phyloP scores from a whole-genome alignment of 257 asterid species.

The Solanum paucissectum region DNA sequence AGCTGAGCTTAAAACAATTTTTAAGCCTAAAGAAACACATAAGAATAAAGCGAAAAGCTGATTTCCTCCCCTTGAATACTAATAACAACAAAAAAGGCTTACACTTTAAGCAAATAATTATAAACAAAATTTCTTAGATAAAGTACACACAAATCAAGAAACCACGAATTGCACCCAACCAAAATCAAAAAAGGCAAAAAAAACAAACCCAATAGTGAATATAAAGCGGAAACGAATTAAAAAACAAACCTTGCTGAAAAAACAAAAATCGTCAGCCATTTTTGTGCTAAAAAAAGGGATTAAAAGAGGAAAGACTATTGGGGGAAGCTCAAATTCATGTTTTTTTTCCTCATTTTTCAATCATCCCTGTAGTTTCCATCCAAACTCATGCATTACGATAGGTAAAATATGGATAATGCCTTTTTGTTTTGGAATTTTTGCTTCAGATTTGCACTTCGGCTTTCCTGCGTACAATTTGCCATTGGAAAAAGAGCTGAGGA shows the following conservation, averaged over 20 bases:
- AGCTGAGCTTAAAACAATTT: background rate
- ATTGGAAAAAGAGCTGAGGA: background rate
- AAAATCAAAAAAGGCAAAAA: background rate
- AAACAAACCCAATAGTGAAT: background rate
- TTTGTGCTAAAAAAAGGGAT: constrained; percentile 12
- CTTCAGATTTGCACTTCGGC: background rate
- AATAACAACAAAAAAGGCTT: background rate
- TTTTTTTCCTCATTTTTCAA: constrained; percentile 26
- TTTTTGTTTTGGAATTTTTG: background rate
- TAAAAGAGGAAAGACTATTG: background rate
- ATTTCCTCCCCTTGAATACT: background rate
- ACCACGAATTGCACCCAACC: background rate
- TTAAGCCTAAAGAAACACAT: background rate
- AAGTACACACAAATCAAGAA: background rate
- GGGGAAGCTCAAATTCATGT: constrained; percentile 21
- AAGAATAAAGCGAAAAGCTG: background rate
- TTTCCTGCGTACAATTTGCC: background rate
- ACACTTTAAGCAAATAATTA: background rate
- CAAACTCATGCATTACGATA: constrained; percentile 12
- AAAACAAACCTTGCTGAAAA: constrained; percentile 45
- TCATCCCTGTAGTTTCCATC: constrained; percentile 16
- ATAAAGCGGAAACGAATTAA: background rate
- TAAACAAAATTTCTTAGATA: background rate
- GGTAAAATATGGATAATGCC: background rate
- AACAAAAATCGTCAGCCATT: constrained; percentile 69